Evolutionary conservation across 2,329 filamentous ascomycete genomes (phyloP).

Genomic region (Trematosphaeria pertusa): DNA sequence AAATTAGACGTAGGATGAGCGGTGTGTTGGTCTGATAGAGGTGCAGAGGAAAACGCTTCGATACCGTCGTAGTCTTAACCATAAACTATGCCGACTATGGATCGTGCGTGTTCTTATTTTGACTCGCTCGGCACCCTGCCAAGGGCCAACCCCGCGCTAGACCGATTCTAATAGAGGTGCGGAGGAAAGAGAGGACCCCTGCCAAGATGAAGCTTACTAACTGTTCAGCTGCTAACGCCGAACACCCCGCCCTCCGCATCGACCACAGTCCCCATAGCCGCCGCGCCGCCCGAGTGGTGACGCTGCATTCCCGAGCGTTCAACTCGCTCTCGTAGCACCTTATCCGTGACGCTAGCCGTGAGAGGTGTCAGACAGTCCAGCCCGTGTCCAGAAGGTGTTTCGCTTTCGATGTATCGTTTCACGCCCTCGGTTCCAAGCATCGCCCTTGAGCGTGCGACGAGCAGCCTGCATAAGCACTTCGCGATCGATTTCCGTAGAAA

Average conservation of each 20-base stretch:
- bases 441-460: conserved; percentile 11
- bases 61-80: too few species aligned
- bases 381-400: conserved; percentile 3
- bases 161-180: too few species aligned
- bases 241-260: conserved; percentile 17
- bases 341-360: conserved; percentile 9
- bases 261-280: conserved; percentile 23
- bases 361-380: conserved; percentile 9
- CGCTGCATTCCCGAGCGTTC: conserved; percentile 5
- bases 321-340: conserved; percentile 13
- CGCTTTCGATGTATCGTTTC: conserved; percentile 3
- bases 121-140: too few species aligned
- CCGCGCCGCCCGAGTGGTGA: conserved; percentile 19
- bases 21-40: too few species aligned
- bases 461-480: conserved; percentile 8
- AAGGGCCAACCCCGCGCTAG: too few species aligned
- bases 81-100: too few species aligned
- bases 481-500: conserved; percentile 19
- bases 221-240: too few species aligned
- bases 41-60: too few species aligned
- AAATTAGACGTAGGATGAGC: too few species aligned
- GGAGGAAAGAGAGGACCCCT: too few species aligned
- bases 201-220: too few species aligned
- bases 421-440: conserved; percentile 4
- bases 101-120: too few species aligned